Evolutionary conservation across 352 stramenopile species (phyloP).

Genomic region (Pythium dissotocum): DNA sequence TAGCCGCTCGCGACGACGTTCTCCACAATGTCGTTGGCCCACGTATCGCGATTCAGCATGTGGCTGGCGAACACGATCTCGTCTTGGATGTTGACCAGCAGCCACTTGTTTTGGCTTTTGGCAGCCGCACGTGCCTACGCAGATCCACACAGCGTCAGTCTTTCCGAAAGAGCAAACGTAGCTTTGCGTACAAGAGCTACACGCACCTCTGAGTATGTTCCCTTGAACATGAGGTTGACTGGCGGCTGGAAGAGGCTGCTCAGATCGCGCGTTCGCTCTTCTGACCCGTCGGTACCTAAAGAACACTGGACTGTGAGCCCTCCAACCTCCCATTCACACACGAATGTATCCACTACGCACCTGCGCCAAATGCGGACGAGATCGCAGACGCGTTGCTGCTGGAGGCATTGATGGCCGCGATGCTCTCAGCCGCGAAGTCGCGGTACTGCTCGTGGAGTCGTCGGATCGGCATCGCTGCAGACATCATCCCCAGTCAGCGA

Average conservation of each 20-base stretch:
- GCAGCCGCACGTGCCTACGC: constrained; percentile 61
- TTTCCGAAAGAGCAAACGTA: not conserved
- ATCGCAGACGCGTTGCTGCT: constrained; percentile 33
- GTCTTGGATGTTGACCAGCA: constrained; percentile 95
- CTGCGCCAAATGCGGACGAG: constrained; percentile 4
- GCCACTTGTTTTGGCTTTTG: constrained; percentile 89
- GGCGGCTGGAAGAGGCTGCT: constrained; percentile 76
- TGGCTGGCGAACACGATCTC: constrained; percentile 94
- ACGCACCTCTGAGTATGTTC: constrained; percentile 70
- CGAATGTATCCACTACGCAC: not conserved
- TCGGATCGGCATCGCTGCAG: constrained; percentile 48
- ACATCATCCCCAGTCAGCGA: not conserved
- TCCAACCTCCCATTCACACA: not conserved
- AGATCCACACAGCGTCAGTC: not conserved
- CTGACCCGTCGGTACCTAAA: constrained; percentile 15
- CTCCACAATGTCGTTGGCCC: constrained; percentile 93
- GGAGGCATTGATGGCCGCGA: constrained; percentile 62
- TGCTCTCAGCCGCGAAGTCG: constrained; percentile 82
- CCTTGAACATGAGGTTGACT: constrained; percentile 75
- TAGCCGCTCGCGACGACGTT: constrained; percentile 94
- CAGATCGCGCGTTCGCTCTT: constrained; percentile 46
- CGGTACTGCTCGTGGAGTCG: constrained; percentile 71
- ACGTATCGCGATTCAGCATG: constrained; percentile 95
- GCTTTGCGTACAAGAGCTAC: constrained; percentile 1
- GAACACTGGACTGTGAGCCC: not conserved